Evolutionary conservation across 176 grass and related monocot genomes (phyloP).

Genomic region (Rhynchospora breviuscula): DNA sequence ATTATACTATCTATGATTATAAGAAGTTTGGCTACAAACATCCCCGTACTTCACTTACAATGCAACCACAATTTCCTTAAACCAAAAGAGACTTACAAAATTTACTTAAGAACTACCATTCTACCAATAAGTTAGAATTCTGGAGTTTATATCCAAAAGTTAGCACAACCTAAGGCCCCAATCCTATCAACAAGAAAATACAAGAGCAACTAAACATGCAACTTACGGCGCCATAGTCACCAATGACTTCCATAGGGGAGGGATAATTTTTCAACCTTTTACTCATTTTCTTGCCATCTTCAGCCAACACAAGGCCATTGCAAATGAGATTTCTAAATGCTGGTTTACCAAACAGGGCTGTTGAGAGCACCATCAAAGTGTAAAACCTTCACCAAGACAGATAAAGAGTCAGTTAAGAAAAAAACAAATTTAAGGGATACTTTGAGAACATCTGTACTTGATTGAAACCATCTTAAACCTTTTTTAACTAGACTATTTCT

Average conservation of each 20-base stretch:
- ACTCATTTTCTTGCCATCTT: conserved; percentile 99
- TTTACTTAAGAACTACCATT: background rate
- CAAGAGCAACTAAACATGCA: conserved; percentile 25
- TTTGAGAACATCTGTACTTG: background rate
- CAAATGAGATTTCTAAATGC: conserved; percentile 99
- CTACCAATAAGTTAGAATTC: background rate
- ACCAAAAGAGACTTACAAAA: background rate
- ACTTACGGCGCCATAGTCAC: conserved; percentile 88
- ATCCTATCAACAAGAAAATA: conserved; percentile 1
- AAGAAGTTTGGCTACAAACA: background rate
- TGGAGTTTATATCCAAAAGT: background rate
- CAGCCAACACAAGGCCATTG: conserved; percentile 94
- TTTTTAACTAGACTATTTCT: background rate
- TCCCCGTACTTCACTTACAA: background rate
- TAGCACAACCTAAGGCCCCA: background rate
- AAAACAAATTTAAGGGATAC: background rate
- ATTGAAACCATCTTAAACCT: background rate
- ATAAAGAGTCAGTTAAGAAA: background rate
- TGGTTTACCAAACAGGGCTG: conserved; percentile 95
- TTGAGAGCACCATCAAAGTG: conserved; percentile 95
- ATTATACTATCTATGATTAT: background rate
- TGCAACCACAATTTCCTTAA: background rate
- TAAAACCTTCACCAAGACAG: conserved; percentile 71
- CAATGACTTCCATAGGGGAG: conserved; percentile 65
- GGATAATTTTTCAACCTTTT: conserved; percentile 98